Evolutionary conservation across 192 early-diverging fungal genomes (phyloP).

Genomic region (Coemansia asiatica): DNA sequence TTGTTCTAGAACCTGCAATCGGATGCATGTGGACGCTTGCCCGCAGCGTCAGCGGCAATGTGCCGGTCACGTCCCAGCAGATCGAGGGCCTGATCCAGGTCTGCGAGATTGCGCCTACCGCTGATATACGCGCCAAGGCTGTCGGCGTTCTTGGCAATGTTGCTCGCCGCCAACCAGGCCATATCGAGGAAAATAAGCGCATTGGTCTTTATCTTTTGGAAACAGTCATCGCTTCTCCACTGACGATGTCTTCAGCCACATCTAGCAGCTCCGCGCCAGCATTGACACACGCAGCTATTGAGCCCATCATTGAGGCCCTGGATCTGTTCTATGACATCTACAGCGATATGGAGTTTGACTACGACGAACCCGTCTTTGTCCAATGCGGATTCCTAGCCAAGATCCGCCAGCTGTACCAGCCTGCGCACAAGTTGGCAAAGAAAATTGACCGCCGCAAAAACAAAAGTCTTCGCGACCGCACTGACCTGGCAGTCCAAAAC

Average conservation of each 20-base stretch:
- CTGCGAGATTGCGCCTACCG: constrained; percentile 18
- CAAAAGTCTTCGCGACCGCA: constrained; percentile 68
- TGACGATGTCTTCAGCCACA: constrained; percentile 8
- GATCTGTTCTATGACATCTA: constrained; percentile 90
- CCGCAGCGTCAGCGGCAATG: constrained; percentile 61
- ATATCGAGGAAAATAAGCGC: constrained; percentile 42
- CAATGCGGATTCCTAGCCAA: constrained; percentile 60
- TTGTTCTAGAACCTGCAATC: constrained; percentile 65
- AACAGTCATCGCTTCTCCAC: constrained; percentile 23
- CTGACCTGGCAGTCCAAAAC: constrained; percentile 79
- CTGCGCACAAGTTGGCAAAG: constrained; percentile 59
- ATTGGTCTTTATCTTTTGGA: constrained; percentile 71
- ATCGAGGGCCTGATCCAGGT: constrained; percentile 55
- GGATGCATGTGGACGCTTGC: constrained; percentile 78
- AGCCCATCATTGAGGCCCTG: constrained; percentile 68
- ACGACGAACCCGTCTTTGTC: constrained; percentile 84
- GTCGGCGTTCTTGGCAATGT: constrained; percentile 75
- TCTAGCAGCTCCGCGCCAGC: background rate
- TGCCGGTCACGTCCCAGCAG: constrained; percentile 54
- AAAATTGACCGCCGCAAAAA: constrained; percentile 70
- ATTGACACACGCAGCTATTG: constrained; percentile 9
- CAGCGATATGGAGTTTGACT: constrained; percentile 76
- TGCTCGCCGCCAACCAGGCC: constrained; percentile 65
- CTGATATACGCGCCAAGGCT: constrained; percentile 61
- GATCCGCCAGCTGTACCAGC: constrained; percentile 58